Evolutionary conservation across 495 filamentous ascomycete species (phyloP).

Genomic region (Hyaloscypha finlandica): DNA sequence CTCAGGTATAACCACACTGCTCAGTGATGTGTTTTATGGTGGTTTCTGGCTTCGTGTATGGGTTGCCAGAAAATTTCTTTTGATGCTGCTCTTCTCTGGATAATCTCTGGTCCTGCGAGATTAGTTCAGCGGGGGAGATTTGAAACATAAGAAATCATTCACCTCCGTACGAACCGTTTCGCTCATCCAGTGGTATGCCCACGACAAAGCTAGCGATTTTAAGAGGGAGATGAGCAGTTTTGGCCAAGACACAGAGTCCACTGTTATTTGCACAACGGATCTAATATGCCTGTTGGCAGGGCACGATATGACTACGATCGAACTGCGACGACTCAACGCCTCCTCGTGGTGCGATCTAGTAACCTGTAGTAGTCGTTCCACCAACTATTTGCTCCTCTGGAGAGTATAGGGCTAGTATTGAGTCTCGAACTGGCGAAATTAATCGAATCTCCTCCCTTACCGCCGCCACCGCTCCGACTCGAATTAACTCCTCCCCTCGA

Average conservation of each 20-base stretch:
- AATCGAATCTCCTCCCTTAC: too few species aligned
- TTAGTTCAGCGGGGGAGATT: too few species aligned
- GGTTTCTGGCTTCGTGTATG: constrained; percentile 17
- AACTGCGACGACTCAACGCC: too few species aligned
- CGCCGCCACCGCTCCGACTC: too few species aligned
- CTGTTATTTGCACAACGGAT: neutral
- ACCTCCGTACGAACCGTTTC: neutral
- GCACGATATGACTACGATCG: neutral
- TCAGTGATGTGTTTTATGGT: constrained; percentile 12
- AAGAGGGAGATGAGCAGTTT: neutral
- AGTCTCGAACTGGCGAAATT: too few species aligned
- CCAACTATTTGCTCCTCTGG: too few species aligned
- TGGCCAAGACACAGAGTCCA: neutral
- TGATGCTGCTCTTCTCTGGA: neutral
- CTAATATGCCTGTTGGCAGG: neutral
- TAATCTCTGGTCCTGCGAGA: too few species aligned
- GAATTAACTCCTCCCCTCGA: too few species aligned
- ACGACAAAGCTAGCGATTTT: too few species aligned
- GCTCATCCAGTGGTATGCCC: neutral
- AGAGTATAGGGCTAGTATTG: too few species aligned
- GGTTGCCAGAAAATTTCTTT: constrained; percentile 18
- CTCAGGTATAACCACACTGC: neutral
- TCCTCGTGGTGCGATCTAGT: too few species aligned
- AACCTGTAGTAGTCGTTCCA: too few species aligned
- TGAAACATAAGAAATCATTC: neutral